Evolutionary conservation across 192 early-diverging fungal species (phyloP).

Genomic region (Cladochytrium replicatum): DNA sequence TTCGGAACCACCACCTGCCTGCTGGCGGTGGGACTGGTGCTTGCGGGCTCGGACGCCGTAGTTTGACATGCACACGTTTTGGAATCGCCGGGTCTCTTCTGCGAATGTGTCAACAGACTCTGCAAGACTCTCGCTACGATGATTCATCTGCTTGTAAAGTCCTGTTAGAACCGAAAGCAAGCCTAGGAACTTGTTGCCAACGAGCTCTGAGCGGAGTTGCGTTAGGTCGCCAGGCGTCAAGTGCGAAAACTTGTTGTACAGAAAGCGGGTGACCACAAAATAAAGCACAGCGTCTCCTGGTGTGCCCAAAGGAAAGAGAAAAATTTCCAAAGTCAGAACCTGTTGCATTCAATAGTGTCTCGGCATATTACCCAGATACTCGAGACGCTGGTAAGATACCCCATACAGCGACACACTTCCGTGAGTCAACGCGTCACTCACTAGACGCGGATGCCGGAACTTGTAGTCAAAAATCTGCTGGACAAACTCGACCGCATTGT

Average conservation of each 20-base stretch:
- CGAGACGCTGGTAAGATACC: background rate
- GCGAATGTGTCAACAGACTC: conserved; percentile 44
- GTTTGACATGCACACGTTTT: too few species aligned
- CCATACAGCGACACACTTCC: background rate
- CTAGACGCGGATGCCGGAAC: background rate
- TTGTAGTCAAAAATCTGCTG: background rate
- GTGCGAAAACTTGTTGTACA: conserved; percentile 51
- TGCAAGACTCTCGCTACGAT: conserved; percentile 46
- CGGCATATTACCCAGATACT: too few species aligned
- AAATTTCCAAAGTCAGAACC: too few species aligned
- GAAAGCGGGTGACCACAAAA: conserved; percentile 23
- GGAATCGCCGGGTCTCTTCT: conserved; percentile 24
- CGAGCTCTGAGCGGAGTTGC: conserved; percentile 35
- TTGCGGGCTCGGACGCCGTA: too few species aligned
- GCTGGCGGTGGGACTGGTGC: too few species aligned
- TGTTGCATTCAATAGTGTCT: conserved; percentile 20
- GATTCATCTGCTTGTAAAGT: conserved; percentile 57
- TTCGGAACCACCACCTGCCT: too few species aligned
- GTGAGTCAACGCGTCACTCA: background rate
- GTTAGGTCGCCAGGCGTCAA: conserved; percentile 59
- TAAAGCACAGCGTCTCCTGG: conserved; percentile 1
- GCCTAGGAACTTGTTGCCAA: conserved; percentile 79
- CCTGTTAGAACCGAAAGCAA: conserved; percentile 52
- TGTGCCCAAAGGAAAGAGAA: too few species aligned
- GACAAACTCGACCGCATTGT: background rate